Conservation (phyloP, 768 basidiomycete species). For the Vishniacozyma victoriae region DNA sequence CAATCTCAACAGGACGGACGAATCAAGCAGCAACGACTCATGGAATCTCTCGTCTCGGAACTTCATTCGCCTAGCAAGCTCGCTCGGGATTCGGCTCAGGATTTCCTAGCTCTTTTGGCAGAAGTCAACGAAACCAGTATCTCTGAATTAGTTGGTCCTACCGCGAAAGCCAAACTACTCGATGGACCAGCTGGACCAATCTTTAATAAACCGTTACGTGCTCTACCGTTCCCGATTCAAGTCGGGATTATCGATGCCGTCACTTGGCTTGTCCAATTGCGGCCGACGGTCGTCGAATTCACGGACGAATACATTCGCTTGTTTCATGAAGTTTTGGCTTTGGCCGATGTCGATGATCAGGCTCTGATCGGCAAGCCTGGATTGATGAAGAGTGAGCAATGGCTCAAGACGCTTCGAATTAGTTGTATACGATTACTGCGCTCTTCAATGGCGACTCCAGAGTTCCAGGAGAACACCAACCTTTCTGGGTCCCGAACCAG, state of each 20-base stretch:
- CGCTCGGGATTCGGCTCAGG: constrained; percentile 76
- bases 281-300: constrained; percentile 82
- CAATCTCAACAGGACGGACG: constrained; percentile 50
- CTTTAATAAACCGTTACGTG: constrained; percentile 92
- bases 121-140: constrained; percentile 65
- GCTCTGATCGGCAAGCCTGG: constrained; percentile 68
- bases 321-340: constrained; percentile 83
- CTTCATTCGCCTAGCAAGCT: constrained; percentile 77
- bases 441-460: constrained; percentile 88
- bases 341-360: constrained; percentile 93
- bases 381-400: constrained; percentile 68
- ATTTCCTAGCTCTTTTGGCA: constrained; percentile 70
- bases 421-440: constrained; percentile 89
- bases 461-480: constrained; percentile 71
- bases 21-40: constrained; percentile 59
- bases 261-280: constrained; percentile 81
- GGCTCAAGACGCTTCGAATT: constrained; percentile 82
- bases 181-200: constrained; percentile 57
- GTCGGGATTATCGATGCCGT: constrained; percentile 98
- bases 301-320: constrained; percentile 88
- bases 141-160: constrained; percentile 68
- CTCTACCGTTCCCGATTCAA: constrained; percentile 87
- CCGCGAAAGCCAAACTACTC: constrained; percentile 75
- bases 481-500: constrained; percentile 66
- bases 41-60: constrained; percentile 74